Evolutionary conservation across 306 rosid genomes (phyloP).

Genomic region (Begonia masoniana): DNA sequence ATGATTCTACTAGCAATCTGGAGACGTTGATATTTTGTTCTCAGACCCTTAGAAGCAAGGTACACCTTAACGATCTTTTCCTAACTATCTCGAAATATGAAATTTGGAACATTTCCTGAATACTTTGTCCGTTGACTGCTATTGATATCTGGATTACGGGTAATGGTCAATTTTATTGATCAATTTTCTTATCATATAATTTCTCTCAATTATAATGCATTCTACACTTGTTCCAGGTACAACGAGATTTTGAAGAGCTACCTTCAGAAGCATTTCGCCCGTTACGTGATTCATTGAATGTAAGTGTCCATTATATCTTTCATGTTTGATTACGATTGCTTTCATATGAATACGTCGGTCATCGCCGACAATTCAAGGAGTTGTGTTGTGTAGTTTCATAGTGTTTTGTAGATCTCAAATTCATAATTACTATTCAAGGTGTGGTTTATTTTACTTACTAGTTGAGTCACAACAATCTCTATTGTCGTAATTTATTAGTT

Average conservation of each 20-base stretch:
- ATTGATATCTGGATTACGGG: neutral
- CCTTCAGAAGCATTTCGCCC: constrained; percentile 93
- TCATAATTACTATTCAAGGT: no score
- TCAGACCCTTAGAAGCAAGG: constrained; percentile 99
- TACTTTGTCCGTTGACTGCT: constrained; percentile 6
- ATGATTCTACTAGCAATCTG: constrained; percentile 82
- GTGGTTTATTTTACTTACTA: no score
- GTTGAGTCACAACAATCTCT: no score
- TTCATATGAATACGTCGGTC: no score
- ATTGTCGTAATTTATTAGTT: no score
- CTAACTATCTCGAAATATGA: no score
- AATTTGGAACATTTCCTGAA: no score
- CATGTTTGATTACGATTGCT: no score
- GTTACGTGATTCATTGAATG: constrained; percentile 91
- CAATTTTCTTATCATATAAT: constrained; percentile 5
- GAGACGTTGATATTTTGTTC: constrained; percentile 97
- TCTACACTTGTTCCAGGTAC: constrained; percentile 45
- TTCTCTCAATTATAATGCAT: constrained; percentile 17
- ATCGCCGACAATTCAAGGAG: no score
- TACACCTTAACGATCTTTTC: constrained; percentile 11
- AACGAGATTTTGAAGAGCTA: constrained; percentile 90
- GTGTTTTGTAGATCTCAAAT: no score
- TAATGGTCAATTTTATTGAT: no score
- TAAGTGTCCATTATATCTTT: constrained; percentile 26
- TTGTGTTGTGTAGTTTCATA: no score